Base-by-base conservation (phyloP, 2,329 filamentous ascomycete species). In the Pseudonectria buxi region DNA sequence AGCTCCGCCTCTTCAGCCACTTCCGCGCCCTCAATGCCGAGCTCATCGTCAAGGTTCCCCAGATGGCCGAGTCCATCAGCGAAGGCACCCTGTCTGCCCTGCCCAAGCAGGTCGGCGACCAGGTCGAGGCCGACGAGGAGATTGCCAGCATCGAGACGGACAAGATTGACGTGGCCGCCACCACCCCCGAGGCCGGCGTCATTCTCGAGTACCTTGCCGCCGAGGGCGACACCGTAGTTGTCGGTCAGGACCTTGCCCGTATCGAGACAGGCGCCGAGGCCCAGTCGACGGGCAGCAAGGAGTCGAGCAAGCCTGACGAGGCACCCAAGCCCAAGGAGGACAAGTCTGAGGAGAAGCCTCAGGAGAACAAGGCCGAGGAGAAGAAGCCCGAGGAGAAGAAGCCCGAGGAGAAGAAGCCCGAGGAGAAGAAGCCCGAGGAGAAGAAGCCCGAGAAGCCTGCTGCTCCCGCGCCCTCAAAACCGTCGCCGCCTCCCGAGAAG, bases 61-160 rank as follows among this genome's bases (percentile, higher is more conserved):
- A 37, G 13, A 58, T 58, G 55, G 55, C 55, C 22, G 55, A 58
- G 46, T 58, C 55, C 14, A 56, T 58, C 16, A 57, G 35, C 33
- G 55, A 58, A 18, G 55, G 56, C 31, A 58, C 56, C 14, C 16
- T 58, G 1, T 28, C 46, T 1, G 46, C 45, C 24, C 28, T 58
- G 15, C 30, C 40, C 16, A 58, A 57, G 41, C 50, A 56, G 40
- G 34, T 58, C 3, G 55, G 55, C 28, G 55, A 58, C 24, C 39
- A 35, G 15, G 43, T 58, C 13, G 55, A 58, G 27, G 46, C 44
- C 18, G 55, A 58, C 28, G 55, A 58, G 30, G 55, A 58, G 31
- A 42, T 58, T 14, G 55, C 53, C 14, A 58, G 46, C 35, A 57
- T 58, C 37, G 55, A 58, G 42, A 58, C 55, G 2, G 55, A 58